Evolutionary conservation across 2,329 filamentous ascomycete species (phyloP).

Genomic region (Diaporthe vaccinii): DNA sequence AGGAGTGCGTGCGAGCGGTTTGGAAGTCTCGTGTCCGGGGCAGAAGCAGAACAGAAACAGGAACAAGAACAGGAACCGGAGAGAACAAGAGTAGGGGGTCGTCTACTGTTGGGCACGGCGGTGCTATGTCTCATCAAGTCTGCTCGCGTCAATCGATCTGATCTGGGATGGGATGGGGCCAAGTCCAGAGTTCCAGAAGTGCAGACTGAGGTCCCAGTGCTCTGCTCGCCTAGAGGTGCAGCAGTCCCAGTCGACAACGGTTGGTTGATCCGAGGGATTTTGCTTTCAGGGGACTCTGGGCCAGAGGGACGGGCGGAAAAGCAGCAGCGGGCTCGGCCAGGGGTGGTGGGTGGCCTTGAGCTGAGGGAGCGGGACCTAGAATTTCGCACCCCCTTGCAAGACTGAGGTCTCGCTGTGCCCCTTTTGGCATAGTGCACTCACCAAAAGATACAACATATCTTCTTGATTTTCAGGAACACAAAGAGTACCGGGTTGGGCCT

Average conservation of each 20-base stretch:
- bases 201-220: constrained; percentile 6
- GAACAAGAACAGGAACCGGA: neutral
- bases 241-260: neutral
- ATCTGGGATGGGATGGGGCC: constrained; percentile 16
- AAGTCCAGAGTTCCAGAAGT: constrained; percentile 17
- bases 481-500: no score
- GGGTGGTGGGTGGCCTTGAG: constrained; percentile 8
- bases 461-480: no score
- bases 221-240: neutral
- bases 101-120: neutral
- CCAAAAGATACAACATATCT: no score
- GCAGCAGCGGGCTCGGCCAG: constrained; percentile 13
- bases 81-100: neutral
- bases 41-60: neutral
- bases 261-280: constrained; percentile 26
- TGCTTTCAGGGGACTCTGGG: constrained; percentile 36
- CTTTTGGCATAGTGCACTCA: no score
- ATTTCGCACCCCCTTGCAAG: no score
- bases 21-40: neutral
- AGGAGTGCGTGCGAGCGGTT: neutral
- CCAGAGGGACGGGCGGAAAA: constrained; percentile 9
- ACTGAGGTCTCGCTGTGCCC: no score
- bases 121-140: neutral
- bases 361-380: constrained; percentile 33
- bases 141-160: constrained; percentile 9